Base-by-base conservation (phyloP, 2,329 filamentous ascomycete species). In the Microcyclosporella mali region DNA sequence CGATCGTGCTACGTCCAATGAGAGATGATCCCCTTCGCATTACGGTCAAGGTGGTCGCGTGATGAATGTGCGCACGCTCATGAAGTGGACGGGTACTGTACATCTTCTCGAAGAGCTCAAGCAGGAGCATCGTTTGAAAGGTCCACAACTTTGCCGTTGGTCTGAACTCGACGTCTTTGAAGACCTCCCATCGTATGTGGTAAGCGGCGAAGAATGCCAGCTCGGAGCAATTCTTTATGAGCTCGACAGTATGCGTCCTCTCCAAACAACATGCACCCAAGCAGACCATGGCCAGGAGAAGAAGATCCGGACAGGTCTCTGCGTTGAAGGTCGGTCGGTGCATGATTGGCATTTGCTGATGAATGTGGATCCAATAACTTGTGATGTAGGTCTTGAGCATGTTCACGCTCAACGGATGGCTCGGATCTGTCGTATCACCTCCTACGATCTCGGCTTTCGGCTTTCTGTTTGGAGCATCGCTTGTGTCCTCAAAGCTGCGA, bases 91-190 rank as follows among this genome's bases (percentile, higher is more conserved):
- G 78, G 0, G 90, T 95, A 30, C 88, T 92, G 64, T 90, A 97
- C 85, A 95, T 92, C 72, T 98, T 98, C 69, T 98, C 92, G 58
- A 94, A 97, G 0, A 95, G 70, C 63, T 98, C 92, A 10, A 97
- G 74, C 4, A 97, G 74, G 3, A 97, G 72, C 39, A 97, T 70
- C 1, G 90, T 83, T 63, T 97, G 92, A 68, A 97, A 97, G 0
- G 95, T 80, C 90, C 90, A 98, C 6, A 98, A 69, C 66, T 94
- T 95, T 7, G 90, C 90, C 0, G 92, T 90, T 1, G 92, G 89
- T 14, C 87, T 76, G 66, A 94, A 95, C 65, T 89, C 87, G 11
- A 78, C 74, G 60, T 95, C 85, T 75, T 89, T 92, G 61, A 97
- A 95, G 29, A 95, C 85, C 63, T 94, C 86, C 87, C 89, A 95